phyloP scores from a whole-genome alignment of 164 flowering plant genomes.

The Magnolia kwangsiensis region DNA sequence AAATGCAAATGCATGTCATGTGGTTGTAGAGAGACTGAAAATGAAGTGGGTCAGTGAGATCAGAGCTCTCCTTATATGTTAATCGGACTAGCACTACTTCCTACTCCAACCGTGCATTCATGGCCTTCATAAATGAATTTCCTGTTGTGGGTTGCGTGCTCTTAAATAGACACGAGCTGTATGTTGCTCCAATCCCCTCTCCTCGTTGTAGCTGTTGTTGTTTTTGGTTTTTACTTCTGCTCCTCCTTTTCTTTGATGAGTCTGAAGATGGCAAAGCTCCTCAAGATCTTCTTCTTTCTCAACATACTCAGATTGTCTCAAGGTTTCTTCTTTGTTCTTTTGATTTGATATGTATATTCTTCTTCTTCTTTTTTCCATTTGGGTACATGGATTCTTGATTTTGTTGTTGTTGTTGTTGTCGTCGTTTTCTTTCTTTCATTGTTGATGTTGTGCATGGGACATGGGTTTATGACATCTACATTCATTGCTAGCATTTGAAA shows the following conservation, averaged over 20 bases:
- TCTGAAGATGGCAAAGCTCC: conserved; percentile 25
- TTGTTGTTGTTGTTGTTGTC: not conserved
- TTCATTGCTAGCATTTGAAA: no score
- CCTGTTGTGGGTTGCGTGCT: not conserved
- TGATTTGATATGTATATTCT: no score
- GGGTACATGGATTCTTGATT: no score
- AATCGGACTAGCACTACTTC: not conserved
- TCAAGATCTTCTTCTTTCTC: conserved; percentile 30
- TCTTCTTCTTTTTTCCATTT: not conserved
- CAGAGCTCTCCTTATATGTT: not conserved
- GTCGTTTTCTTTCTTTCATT: no score
- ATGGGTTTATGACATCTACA: no score
- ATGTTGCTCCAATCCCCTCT: not conserved
- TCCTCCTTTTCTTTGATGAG: conserved; percentile 21
- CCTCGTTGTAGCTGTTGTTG: not conserved
- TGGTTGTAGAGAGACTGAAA: no score
- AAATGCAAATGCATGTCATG: no score
- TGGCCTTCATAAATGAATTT: conserved; percentile 18
- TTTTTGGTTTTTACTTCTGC: not conserved
- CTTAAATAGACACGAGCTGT: not conserved
- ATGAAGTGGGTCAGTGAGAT: no score
- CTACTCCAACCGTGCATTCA: conserved; percentile 30
- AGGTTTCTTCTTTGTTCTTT: conserved; percentile 20
- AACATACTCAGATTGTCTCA: conserved; percentile 20
- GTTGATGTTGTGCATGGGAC: no score